phyloP scores from a whole-genome alignment of 805 yeast species.

The Wickerhamiella sorbophila region DNA sequence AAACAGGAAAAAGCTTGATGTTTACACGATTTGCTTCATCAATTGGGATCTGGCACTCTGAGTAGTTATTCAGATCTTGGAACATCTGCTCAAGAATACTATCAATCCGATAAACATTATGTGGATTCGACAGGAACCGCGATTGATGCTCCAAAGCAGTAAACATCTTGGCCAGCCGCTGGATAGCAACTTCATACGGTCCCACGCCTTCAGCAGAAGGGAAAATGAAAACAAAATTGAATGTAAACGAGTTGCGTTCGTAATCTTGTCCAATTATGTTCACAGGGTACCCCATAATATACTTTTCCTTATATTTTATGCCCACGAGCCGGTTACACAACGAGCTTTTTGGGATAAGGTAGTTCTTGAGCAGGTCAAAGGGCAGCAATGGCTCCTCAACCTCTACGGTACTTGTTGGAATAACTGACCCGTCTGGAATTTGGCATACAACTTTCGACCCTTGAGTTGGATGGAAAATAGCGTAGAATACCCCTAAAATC shows the following conservation, averaged over 20 bases:
- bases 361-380: slow-evolving; percentile 78
- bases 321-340: slow-evolving; percentile 72
- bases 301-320: slow-evolving; percentile 50
- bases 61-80: slow-evolving; percentile 87
- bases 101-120: slow-evolving; percentile 42
- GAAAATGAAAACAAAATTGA: slow-evolving; percentile 87
- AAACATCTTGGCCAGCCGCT: slow-evolving; percentile 77
- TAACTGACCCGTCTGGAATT: slow-evolving; percentile 62
- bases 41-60: slow-evolving; percentile 89
- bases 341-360: slow-evolving; percentile 85
- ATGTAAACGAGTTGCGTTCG: slow-evolving; percentile 81
- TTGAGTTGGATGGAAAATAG: slow-evolving; percentile 89
- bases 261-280: slow-evolving; percentile 59
- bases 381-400: slow-evolving; percentile 35
- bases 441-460: slow-evolving; percentile 88
- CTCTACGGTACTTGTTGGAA: slow-evolving; percentile 14
- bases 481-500: slow-evolving; percentile 75
- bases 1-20: slow-evolving; percentile 83
- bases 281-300: slow-evolving; percentile 82
- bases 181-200: slow-evolving; percentile 75
- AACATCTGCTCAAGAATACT: slow-evolving; percentile 77
- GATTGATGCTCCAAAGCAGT: slow-evolving; percentile 82
- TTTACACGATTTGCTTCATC: slow-evolving; percentile 83
- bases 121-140: slow-evolving; percentile 45
- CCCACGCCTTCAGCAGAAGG: slow-evolving; percentile 66